Conservation (phyloP, 2,329 filamentous ascomycete genomes). For the Aureobasidium sp. region DNA sequence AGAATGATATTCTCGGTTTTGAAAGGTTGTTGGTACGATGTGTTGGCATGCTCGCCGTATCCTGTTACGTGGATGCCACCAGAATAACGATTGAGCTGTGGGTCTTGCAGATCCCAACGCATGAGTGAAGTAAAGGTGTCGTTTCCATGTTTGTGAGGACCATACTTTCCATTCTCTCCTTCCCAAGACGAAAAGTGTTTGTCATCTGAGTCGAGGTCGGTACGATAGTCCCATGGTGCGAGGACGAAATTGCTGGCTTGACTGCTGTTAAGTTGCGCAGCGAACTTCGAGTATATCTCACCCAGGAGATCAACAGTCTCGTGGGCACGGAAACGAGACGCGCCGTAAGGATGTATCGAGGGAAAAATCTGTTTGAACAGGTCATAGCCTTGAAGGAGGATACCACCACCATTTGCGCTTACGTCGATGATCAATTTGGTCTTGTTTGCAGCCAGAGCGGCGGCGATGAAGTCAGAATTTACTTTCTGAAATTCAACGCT, state of each 20-base stretch:
- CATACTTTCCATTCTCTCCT: conserved; percentile 44
- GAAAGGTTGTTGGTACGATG: conserved; percentile 45
- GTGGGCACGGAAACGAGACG: conserved; percentile 45
- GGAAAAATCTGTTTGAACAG: conserved; percentile 55
- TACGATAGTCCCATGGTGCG: conserved; percentile 42
- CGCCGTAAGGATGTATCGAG: conserved; percentile 42
- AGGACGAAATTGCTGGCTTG: conserved; percentile 35
- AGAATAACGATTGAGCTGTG: conserved; percentile 31
- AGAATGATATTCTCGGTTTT: conserved; percentile 52
- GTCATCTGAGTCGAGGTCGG: conserved; percentile 41
- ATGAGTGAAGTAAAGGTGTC: conserved; percentile 53
- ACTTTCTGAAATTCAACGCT: conserved; percentile 35
- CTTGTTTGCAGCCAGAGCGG: conserved; percentile 45
- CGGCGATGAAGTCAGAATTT: conserved; percentile 36
- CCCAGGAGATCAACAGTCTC: conserved; percentile 40
- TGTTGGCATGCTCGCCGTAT: conserved; percentile 42
- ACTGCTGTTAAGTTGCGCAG: conserved; percentile 24
- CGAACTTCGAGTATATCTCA: conserved; percentile 32
- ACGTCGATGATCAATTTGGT: conserved; percentile 56
- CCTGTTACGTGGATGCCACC: conserved; percentile 38
- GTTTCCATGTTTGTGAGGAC: conserved; percentile 35
- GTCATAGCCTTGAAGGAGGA: conserved; percentile 53
- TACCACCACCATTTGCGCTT: conserved; percentile 52
- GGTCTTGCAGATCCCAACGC: conserved; percentile 46
- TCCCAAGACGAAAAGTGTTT: conserved; percentile 42